phyloP scores from a whole-genome alignment of 257 asterid genomes.

The Rhazya stricta region DNA sequence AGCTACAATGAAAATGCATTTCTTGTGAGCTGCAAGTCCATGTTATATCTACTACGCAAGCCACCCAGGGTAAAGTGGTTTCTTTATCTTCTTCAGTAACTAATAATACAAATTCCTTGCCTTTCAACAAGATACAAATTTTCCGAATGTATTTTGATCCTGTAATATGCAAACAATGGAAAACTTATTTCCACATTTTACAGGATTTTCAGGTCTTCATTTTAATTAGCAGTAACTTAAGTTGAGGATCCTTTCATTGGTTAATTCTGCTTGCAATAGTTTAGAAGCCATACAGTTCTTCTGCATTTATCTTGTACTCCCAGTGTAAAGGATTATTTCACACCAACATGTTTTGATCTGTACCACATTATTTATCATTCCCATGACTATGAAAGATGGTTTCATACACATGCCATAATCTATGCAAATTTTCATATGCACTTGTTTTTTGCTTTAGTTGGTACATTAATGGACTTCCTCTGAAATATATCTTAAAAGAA shows the following conservation, averaged over 20 bases:
- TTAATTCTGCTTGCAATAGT: not conserved
- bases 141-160: not conserved
- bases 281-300: too few relatives aligned
- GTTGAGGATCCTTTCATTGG: not conserved
- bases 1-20: slow-evolving; percentile 89
- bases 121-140: not conserved
- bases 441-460: too few relatives aligned
- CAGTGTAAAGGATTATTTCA: not conserved
- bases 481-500: not conserved
- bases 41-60: slow-evolving; percentile 67
- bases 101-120: not conserved
- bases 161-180: not conserved
- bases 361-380: not conserved
- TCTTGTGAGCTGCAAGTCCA: slow-evolving; percentile 83
- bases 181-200: not conserved
- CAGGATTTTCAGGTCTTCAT: not conserved
- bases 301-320: not conserved
- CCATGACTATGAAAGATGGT: too few relatives aligned
- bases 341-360: not conserved
- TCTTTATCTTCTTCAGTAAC: not conserved
- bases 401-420: too few relatives aligned
- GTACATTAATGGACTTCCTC: too few relatives aligned
- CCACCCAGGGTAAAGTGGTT: slow-evolving; percentile 67
- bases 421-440: too few relatives aligned
- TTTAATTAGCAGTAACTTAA: not conserved